A percentile compares a stretch with the other conserved stretches of the same genome.
Conservation (phyloP, 768 basidiomycete genomes). For the Russula vinacea region DNA sequence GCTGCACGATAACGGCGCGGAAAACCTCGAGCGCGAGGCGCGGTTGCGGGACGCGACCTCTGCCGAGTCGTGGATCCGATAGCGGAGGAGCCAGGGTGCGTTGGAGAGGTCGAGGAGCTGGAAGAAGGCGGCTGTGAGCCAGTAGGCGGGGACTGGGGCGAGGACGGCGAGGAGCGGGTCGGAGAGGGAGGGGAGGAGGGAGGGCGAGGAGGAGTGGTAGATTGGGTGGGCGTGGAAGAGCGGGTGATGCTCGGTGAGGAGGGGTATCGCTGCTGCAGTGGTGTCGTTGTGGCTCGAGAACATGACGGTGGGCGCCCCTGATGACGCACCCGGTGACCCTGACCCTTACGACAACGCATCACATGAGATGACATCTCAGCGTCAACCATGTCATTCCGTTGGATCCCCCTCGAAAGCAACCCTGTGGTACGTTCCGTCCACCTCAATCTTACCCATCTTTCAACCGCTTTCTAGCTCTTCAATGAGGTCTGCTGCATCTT, state of each 20-base stretch:
- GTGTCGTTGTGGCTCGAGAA: neutral
- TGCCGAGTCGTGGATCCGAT: slow-evolving; percentile 82
- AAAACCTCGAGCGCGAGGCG: slow-evolving; percentile 71
- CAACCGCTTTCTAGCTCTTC: slow-evolving; percentile 12
- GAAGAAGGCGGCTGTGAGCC: slow-evolving; percentile 77
- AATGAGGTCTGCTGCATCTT: slow-evolving; percentile 20
- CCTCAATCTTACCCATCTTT: slow-evolving; percentile 26
- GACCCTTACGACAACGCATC: neutral
- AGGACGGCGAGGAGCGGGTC: slow-evolving; percentile 71
- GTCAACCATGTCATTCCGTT: slow-evolving; percentile 34
- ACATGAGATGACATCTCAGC: slow-evolving; percentile 5
- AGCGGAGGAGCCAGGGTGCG: slow-evolving; percentile 75
- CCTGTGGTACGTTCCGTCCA: slow-evolving; percentile 44
- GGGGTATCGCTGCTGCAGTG: neutral
- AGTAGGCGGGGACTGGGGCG: slow-evolving; percentile 80
- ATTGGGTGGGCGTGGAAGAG: slow-evolving; percentile 41
- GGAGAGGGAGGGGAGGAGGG: slow-evolving; percentile 54
- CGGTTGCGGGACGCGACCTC: slow-evolving; percentile 76
- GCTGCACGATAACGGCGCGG: slow-evolving; percentile 80
- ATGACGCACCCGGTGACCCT: too few relatives aligned
- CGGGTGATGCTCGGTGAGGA: neutral
- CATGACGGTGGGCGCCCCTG: slow-evolving; percentile 1
- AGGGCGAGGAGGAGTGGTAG: slow-evolving; percentile 49
- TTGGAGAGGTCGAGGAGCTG: slow-evolving; percentile 73
- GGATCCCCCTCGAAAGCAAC: slow-evolving; percentile 83